Conservation (phyloP, 208 protist species). For the Acanthamoeba lenticulata region DNA sequence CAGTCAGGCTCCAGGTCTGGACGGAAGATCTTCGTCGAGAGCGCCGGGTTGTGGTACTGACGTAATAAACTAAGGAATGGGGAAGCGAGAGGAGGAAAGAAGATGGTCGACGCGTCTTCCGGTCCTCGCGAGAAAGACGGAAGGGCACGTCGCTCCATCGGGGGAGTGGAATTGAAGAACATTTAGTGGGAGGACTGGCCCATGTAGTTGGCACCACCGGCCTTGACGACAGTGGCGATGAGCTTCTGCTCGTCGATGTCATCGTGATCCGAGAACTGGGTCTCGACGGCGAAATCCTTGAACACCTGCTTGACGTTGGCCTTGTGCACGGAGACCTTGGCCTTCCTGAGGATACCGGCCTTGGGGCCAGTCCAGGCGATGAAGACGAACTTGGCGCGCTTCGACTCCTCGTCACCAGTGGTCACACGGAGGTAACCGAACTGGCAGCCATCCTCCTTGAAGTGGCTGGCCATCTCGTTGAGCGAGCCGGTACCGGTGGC, state of each 20-base stretch:
- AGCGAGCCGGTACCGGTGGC: conserved; percentile 69
- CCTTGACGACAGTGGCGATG: conserved; percentile 74
- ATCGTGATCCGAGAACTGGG: neutral
- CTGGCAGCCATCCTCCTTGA: conserved; percentile 69
- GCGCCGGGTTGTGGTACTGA: neutral
- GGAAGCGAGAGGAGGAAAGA: neutral
- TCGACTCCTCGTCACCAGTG: conserved; percentile 81
- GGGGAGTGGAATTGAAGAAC: neutral
- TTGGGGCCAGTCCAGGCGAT: conserved; percentile 80
- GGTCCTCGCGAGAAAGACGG: too few species aligned
- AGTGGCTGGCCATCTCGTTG: conserved; percentile 56
- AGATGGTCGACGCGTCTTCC: too few species aligned
- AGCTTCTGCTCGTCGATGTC: conserved; percentile 78
- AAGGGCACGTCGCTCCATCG: too few species aligned
- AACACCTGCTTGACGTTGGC: conserved; percentile 74
- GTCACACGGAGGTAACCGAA: conserved; percentile 80
- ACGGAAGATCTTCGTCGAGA: neutral
- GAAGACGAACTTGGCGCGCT: conserved; percentile 85
- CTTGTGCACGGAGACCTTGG: conserved; percentile 81
- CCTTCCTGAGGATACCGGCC: conserved; percentile 76
- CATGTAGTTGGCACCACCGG: conserved; percentile 84
- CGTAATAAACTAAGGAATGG: neutral
- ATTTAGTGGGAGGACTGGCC: conserved; percentile 18
- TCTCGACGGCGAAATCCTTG: conserved; percentile 73
- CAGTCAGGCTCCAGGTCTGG: neutral